phyloP scores from a whole-genome alignment of 2,329 filamentous ascomycete genomes.

The Oidium heveae region DNA sequence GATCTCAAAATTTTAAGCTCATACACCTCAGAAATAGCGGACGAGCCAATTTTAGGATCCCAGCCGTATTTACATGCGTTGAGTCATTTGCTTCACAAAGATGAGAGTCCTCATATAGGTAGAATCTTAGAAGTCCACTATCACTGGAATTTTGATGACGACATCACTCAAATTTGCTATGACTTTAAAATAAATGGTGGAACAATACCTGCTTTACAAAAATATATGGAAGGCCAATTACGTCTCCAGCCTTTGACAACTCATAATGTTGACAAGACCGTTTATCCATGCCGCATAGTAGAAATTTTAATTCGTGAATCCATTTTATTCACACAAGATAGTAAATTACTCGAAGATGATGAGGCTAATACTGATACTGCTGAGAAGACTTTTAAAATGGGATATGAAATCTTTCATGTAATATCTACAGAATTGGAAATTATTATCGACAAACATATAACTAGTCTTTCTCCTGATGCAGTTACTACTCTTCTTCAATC shows the following conservation, averaged over 20 bases:
- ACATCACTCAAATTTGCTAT: conserved; percentile 7
- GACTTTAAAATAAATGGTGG: conserved; percentile 16
- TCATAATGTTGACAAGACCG: conserved; percentile 16
- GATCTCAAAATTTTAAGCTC: conserved; percentile 18
- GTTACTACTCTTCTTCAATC: conserved; percentile 17
- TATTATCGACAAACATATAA: conserved; percentile 30
- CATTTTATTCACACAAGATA: background rate
- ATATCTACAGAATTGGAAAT: conserved; percentile 19
- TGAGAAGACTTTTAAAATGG: conserved; percentile 16
- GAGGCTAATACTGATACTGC: conserved; percentile 3
- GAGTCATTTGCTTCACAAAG: conserved; percentile 15
- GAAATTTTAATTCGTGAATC: conserved; percentile 7
- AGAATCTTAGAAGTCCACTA: conserved; percentile 17
- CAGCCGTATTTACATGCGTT: conserved; percentile 22
- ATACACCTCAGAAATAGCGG: conserved; percentile 8
- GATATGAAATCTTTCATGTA: conserved; percentile 19
- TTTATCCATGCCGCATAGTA: conserved; percentile 10
- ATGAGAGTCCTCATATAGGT: conserved; percentile 12
- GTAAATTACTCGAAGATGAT: conserved; percentile 3
- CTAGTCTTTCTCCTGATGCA: conserved; percentile 22
- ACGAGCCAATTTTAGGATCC: conserved; percentile 18
- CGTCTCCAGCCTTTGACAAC: conserved; percentile 21
- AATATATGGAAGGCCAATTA: conserved; percentile 19
- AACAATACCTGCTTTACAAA: conserved; percentile 19
- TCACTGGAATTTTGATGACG: conserved; percentile 15